Percentiles rank a stretch among this genome's conserved stretches.
phyloP scores from a whole-genome alignment of 2,329 filamentous ascomycete species.

The Aspergillus tubingensis region DNA sequence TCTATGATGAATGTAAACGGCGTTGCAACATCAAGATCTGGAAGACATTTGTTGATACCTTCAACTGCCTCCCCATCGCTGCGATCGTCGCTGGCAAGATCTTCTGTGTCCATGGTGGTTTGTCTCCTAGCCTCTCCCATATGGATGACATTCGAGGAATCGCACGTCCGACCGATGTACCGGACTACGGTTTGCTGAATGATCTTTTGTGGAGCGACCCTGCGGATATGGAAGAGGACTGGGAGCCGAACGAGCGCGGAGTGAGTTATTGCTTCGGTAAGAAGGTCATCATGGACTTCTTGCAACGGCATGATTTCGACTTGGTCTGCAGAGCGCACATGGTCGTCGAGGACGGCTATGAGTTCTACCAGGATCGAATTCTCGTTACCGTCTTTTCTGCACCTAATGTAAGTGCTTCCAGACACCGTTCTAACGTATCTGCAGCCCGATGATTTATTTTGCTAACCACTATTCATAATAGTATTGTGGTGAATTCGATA shows the following conservation, averaged over 20 bases:
- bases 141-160: slow-evolving; percentile 99
- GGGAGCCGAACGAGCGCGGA: slow-evolving; percentile 95
- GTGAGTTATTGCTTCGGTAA: slow-evolving; percentile 99
- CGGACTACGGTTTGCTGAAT: slow-evolving; percentile 92
- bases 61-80: slow-evolving; percentile 93
- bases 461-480: slow-evolving; percentile 43
- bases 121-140: slow-evolving; percentile 87
- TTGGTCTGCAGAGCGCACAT: slow-evolving; percentile 96
- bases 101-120: slow-evolving; percentile 92
- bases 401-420: slow-evolving; percentile 73
- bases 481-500: slow-evolving; percentile 99
- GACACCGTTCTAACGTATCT: not conserved
- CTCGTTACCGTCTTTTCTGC: slow-evolving; percentile 97
- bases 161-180: slow-evolving; percentile 91
- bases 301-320: slow-evolving; percentile 94
- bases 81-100: slow-evolving; percentile 98
- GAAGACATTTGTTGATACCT: slow-evolving; percentile 97
- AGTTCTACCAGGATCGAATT: slow-evolving; percentile 95
- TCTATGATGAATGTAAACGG: slow-evolving; percentile 97
- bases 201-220: slow-evolving; percentile 97
- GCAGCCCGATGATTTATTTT: slow-evolving; percentile 5
- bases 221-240: slow-evolving; percentile 95
- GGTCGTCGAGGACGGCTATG: slow-evolving; percentile 98
- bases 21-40: slow-evolving; percentile 95
- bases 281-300: slow-evolving; percentile 94